Evolutionary conservation across 148 eudicot species (phyloP), one percentile per base, ranked within the genome.

Genomic region (Heliamphora exappendiculata): DNA sequence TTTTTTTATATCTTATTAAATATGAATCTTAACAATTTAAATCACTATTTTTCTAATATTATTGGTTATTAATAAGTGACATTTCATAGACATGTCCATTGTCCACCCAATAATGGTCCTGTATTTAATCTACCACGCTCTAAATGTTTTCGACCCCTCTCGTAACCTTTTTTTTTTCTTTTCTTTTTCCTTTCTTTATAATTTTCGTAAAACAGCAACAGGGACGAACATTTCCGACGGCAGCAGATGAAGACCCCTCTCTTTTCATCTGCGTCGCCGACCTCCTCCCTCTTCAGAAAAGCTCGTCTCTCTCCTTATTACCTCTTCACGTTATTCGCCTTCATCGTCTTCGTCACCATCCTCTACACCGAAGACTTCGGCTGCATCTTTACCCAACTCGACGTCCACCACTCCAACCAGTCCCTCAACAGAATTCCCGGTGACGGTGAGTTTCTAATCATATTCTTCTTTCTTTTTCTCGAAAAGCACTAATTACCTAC

Each of bases 301-400:
- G 72, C 81, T 8, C 91, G 97, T 50, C 75, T 89, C 74, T 85
- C 90, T 47, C 93, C 86, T 0, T 82, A 82, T 73, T 83, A 84
- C 70, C 62, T 91, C 79, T 80, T 89, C 84, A 78, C 86, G 9
- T 75, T 90, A 12, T 39, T 92, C 63, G 87, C 84, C 28, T 92
- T 92, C 86, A 79, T 94, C 72, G 17, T 89, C 57, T 89, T 90
- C 53, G 87, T 89, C 69, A 80, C 78, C 73, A 64, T 91, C 67
- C 84, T 94, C 28, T 91, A 88, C 81, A 81, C 88, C 47, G 88
- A 88, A 22, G 92, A 87, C 76, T 86, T 90, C 74, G 44, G 86
- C 70, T 90, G 97, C 89, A 83, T 90, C 34, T 69, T 90, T 75
- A 44, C 60, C 31, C 81, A 80, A 20, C 55, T 85, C n/a, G 82